Base-by-base conservation (phyloP, 2,329 filamentous ascomycete genomes). In the Paracoccidioides brasiliensis region DNA sequence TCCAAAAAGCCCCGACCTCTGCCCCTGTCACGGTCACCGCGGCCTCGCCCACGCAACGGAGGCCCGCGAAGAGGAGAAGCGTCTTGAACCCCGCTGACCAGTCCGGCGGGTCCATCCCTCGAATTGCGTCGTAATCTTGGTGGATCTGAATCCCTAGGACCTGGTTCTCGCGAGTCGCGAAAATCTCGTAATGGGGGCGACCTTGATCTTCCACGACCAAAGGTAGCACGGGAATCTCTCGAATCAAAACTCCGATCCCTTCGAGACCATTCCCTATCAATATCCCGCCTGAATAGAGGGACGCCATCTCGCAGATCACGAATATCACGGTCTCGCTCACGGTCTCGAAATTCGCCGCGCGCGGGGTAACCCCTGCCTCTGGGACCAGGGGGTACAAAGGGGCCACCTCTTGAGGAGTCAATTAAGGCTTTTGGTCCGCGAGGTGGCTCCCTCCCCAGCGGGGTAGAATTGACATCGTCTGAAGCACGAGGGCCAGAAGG, bases 371-470 rank as follows among this genome's bases (percentile, higher is more conserved):
- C 82, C 56, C 83, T 78, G 45, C 84, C 84, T 56, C 86, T 79
- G 12, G 52, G 35, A 30, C 69, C 69, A 46, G 67, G 67, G 53
- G 70, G 68, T 58, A 66, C 64, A 57, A 70, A 69, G 22, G 64
- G 61, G 28, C 66, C 64, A 37, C 82, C 83, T 60, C 78, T 80
- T 35, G 80, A 73, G 15, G 53, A 22, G 58, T 91, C 87, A 57
- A 86, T 79, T 56, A 90, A 74, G 3, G 86, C 88, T 69, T 90
- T 89, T 9, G 90, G 89, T 0, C 87, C 90, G 55, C 89, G 80
- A 3, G 90, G 90, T 1, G 87, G 84, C 60, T 94, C 88, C 61
- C 85, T 79, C 10, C 78, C 76, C 68, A 67, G 78, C 60, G 62
- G 77, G 66, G 62, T 82, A 61, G 83, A 77, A 62, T 78, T 79